These are phyloP conservation scores for Trametes sanguinea DNA, from an alignment of 768 basidiomycete genomes.

Conservation along the genomic window DNA sequence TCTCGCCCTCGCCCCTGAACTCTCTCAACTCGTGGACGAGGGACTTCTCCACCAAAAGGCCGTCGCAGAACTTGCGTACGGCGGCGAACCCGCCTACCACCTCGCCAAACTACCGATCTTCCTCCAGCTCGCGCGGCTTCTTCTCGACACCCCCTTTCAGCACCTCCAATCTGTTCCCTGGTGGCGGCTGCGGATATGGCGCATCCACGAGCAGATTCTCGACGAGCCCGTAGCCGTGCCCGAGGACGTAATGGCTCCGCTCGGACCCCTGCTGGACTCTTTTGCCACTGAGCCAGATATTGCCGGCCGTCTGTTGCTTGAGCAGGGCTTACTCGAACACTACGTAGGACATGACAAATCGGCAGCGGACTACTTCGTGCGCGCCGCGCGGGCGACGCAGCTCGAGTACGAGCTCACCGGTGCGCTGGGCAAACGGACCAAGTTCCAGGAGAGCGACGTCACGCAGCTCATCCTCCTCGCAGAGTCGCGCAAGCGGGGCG, in stretches of 20 bases:
- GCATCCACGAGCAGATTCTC: constrained; percentile 76
- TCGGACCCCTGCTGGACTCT: constrained; percentile 43
- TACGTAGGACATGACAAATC: constrained; percentile 70
- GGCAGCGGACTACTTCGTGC: constrained; percentile 76
- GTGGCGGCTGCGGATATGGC: constrained; percentile 81
- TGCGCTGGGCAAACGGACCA: constrained; percentile 90
- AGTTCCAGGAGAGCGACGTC: constrained; percentile 83
- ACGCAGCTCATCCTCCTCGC: constrained; percentile 94
- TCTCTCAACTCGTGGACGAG: constrained; percentile 38
- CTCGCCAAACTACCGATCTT: constrained; percentile 70
- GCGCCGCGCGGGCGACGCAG: constrained; percentile 74
- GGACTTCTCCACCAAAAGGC: constrained; percentile 64
- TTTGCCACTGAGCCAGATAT: constrained; percentile 62
- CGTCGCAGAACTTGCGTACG: constrained; percentile 73
- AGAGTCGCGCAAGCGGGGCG: constrained; percentile 57
- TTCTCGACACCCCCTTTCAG: constrained; percentile 56
- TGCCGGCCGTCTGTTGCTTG: constrained; percentile 65
- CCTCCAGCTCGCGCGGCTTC: constrained; percentile 72
- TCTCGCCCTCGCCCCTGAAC: constrained; percentile 36
- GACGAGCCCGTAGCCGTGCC: constrained; percentile 78
- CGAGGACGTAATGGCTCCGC: constrained; percentile 40
- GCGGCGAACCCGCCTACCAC: constrained; percentile 96
- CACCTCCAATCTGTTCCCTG: constrained; percentile 58
- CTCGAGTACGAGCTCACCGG: constrained; percentile 92
- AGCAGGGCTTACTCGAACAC: constrained; percentile 81